These are phyloP conservation scores for Pseudodiploospora longispora DNA, from an alignment of 2,329 filamentous ascomycete species.

Conservation along the genomic window DNA sequence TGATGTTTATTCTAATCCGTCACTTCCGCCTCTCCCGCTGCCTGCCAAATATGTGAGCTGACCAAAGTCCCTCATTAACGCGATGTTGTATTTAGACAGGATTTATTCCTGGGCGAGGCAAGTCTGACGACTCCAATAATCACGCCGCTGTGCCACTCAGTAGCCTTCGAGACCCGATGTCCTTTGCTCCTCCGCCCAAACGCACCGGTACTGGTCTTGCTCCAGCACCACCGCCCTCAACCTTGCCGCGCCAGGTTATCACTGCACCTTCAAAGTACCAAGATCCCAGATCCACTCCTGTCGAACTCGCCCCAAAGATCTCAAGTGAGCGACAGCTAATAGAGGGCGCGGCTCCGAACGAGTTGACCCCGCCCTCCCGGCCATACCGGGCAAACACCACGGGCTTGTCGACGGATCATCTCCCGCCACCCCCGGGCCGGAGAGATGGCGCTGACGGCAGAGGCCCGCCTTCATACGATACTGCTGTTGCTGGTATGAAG, in stretches of 20 bases:
- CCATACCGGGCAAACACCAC: slow-evolving; percentile 65
- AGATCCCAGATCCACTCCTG: slow-evolving; percentile 17
- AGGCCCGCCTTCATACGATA: slow-evolving; percentile 21
- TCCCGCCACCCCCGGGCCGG: slow-evolving; percentile 63
- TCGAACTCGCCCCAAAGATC: slow-evolving; percentile 11
- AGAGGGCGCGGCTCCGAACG: slow-evolving; percentile 12
- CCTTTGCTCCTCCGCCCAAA: slow-evolving; percentile 76
- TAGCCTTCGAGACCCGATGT: slow-evolving; percentile 64
- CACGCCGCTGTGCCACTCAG: slow-evolving; percentile 53
- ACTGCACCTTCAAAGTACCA: slow-evolving; percentile 25
- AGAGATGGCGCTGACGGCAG: slow-evolving; percentile 31
- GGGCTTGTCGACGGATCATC: slow-evolving; percentile 57
- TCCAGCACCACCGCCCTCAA: slow-evolving; percentile 16
- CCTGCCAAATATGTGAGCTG: not conserved
- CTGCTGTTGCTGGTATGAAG: slow-evolving; percentile 17
- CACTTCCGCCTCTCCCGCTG: slow-evolving; percentile 3
- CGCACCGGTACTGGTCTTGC: slow-evolving; percentile 33
- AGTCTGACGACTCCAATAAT: slow-evolving; percentile 19
- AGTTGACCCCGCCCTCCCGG: slow-evolving; percentile 41
- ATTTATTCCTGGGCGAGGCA: slow-evolving; percentile 26
- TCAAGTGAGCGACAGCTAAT: slow-evolving; percentile 1
- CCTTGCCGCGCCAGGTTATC: slow-evolving; percentile 18
- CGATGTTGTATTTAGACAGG: not conserved
- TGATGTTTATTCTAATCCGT: slow-evolving; percentile 1
- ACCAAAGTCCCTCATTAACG: slow-evolving; percentile 1